A percentile compares a stretch with the other conserved stretches of the same genome.
These are phyloP conservation scores for Fusarium decemcellulare DNA, from an alignment of 2,329 filamentous ascomycete species.

Conservation along the genomic window DNA sequence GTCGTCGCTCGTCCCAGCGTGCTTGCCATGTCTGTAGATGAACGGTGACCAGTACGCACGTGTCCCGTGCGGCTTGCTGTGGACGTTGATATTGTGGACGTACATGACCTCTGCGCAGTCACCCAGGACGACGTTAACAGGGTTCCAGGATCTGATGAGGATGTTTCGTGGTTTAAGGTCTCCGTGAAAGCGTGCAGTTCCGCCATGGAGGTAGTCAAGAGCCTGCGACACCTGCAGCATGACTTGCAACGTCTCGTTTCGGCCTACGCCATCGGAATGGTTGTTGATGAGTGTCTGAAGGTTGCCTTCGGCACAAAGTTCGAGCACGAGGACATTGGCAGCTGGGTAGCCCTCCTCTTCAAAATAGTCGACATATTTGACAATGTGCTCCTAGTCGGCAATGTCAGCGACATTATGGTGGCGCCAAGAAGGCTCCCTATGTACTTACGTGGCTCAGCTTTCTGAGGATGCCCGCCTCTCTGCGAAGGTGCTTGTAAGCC, in stretches of 20 bases:
- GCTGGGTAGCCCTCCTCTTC: slow-evolving; percentile 34
- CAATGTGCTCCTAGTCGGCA: slow-evolving; percentile 43
- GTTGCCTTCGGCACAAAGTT: slow-evolving; percentile 48
- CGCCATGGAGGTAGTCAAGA: slow-evolving; percentile 46
- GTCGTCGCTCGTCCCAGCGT: slow-evolving; percentile 49
- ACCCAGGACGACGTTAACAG: slow-evolving; percentile 48
- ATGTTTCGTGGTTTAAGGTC: slow-evolving; percentile 54
- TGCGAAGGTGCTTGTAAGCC: slow-evolving; percentile 37
- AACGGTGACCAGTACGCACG: slow-evolving; percentile 49
- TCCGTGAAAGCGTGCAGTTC: slow-evolving; percentile 41
- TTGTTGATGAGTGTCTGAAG: slow-evolving; percentile 47
- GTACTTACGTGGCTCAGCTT: slow-evolving; percentile 46
- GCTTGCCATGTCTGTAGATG: slow-evolving; percentile 34
- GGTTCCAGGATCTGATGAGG: slow-evolving; percentile 45
- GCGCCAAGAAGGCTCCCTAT: background rate
- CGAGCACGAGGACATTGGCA: slow-evolving; percentile 48
- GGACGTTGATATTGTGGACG: slow-evolving; percentile 15
- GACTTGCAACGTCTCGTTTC: slow-evolving; percentile 37
- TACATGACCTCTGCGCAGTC: slow-evolving; percentile 51
- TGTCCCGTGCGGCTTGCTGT: slow-evolving; percentile 43
- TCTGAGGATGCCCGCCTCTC: slow-evolving; percentile 43
- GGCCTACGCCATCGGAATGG: slow-evolving; percentile 31
- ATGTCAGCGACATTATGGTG: background rate
- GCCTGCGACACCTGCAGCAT: slow-evolving; percentile 44
- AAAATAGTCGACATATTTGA: slow-evolving; percentile 48